Evolutionary conservation across 257 asterid genomes (phyloP).

Genomic region (Fraxinus americana): DNA sequence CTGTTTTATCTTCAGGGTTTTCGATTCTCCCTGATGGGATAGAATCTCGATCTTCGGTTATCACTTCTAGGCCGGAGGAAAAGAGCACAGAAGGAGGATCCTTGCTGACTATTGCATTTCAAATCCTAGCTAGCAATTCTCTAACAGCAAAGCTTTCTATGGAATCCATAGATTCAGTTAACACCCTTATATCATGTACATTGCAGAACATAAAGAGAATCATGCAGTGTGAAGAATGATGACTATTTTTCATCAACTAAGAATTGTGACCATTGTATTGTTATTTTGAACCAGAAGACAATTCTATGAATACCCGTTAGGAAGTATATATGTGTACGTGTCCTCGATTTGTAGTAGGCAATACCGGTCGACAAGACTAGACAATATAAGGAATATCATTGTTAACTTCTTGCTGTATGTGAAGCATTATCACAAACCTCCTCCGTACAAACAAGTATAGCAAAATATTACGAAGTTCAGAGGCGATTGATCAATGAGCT

Average conservation of each 20-base stretch:
- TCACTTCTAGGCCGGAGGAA: slow-evolving; percentile 71
- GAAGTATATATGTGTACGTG: neutral
- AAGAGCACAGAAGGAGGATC: slow-evolving; percentile 79
- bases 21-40: slow-evolving; percentile 79
- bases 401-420: slow-evolving; percentile 2
- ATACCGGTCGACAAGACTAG: neutral
- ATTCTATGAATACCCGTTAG: neutral
- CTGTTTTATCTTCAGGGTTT: slow-evolving; percentile 75
- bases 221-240: slow-evolving; percentile 71
- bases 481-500: too few species aligned
- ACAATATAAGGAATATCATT: neutral
- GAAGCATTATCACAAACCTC: too few species aligned
- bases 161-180: slow-evolving; percentile 69
- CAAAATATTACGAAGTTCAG: too few species aligned
- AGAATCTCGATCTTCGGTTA: slow-evolving; percentile 61
- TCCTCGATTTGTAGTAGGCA: slow-evolving; percentile 6
- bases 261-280: slow-evolving; percentile 9
- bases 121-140: slow-evolving; percentile 60
- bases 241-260: slow-evolving; percentile 4
- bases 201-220: slow-evolving; percentile 66
- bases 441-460: too few species aligned
- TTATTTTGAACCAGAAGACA: neutral
- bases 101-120: slow-evolving; percentile 65
- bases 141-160: slow-evolving; percentile 45
- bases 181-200: slow-evolving; percentile 59